phyloP scores from a whole-genome alignment of 2,329 filamentous ascomycete genomes.

The Xylariaceae sp. region DNA sequence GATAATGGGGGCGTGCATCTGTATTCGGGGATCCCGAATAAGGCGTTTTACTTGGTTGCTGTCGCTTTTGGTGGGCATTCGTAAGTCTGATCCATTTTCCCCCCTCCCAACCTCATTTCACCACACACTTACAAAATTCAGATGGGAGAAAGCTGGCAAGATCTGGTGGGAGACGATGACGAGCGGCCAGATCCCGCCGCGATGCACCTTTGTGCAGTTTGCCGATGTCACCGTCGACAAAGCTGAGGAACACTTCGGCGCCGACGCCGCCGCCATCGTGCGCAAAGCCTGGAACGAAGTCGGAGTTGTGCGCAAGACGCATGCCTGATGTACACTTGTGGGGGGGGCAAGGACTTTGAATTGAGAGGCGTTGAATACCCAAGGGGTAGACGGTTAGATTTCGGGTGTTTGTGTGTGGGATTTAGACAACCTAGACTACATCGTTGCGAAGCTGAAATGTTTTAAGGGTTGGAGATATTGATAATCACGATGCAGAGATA shows the following conservation, averaged over 20 bases:
- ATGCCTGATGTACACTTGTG: constrained; percentile 7
- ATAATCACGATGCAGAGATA: neutral
- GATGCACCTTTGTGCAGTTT: constrained; percentile 44
- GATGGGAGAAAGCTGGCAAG: constrained; percentile 49
- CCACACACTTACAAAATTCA: constrained; percentile 14
- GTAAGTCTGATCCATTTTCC: constrained; percentile 20
- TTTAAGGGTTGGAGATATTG: neutral
- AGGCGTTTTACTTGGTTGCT: constrained; percentile 48
- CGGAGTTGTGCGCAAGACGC: constrained; percentile 37
- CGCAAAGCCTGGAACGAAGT: constrained; percentile 45
- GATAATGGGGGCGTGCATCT: constrained; percentile 52
- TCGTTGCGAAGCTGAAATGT: neutral
- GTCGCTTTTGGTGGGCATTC: constrained; percentile 44
- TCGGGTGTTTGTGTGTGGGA: neutral
- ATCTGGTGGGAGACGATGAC: constrained; percentile 49
- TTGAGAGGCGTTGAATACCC: no score
- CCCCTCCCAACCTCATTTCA: neutral
- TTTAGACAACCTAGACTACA: neutral
- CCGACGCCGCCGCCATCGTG: constrained; percentile 40
- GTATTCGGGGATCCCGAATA: constrained; percentile 54
- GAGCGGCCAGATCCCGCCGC: constrained; percentile 37
- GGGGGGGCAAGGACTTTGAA: no score
- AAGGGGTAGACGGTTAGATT: neutral
- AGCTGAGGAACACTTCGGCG: constrained; percentile 40
- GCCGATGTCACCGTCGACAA: constrained; percentile 44